Base-by-base conservation (phyloP, 768 basidiomycete genomes). In the Phaffia australis region DNA sequence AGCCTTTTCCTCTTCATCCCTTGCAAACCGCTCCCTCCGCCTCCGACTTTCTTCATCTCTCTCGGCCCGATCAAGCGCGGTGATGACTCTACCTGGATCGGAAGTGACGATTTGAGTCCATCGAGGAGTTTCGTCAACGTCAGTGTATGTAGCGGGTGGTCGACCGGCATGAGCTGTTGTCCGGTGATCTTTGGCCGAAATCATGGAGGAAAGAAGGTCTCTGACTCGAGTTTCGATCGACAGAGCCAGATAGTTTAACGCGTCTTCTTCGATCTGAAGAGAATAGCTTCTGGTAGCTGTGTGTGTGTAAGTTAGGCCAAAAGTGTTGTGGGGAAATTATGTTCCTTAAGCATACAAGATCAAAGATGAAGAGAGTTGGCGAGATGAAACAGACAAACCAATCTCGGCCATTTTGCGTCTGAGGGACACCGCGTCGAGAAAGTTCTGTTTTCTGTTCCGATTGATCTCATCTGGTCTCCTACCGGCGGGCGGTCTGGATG, bases 21-120 rank as follows among this genome's bases (percentile, higher is more conserved):
- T 8, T 81, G 27, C 15, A 73, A 87, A 89, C 56, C 90, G 78
- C 75, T 91, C 88, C 62, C 86, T 77, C 54, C 89, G 80, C 56
- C 87, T 77, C 67, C 80, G 80, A 74, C 82, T 81, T 77, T 94
- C 90, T 62, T 94, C 91, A 71, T 91, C 91, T 56, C 88, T 78
- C 72, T 93, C 89, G 9, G 81, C 81, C 68, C 82, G 83, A 76
- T 94, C 90, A 32, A 94, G 76, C 19, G 82, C 83, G 0, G 81
- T 80, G 0, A 90, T 79, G 76, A 89, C 86, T 75, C 89, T 91
- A 30, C 81, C 84, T 9, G 89, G 81, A 71, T 94, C 89, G 46
- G 80, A 83, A n/a, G 85, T 81, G 14, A 94, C 82, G 15, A 84
- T 77, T 64, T 89, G 80, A 59, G 82, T 82, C 88, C 89, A 94